Percentiles rank a stretch among this genome's conserved stretches.
phyloP scores from a whole-genome alignment of 192 early-diverging fungal genomes.

The Mycoemilia scoparia region DNA sequence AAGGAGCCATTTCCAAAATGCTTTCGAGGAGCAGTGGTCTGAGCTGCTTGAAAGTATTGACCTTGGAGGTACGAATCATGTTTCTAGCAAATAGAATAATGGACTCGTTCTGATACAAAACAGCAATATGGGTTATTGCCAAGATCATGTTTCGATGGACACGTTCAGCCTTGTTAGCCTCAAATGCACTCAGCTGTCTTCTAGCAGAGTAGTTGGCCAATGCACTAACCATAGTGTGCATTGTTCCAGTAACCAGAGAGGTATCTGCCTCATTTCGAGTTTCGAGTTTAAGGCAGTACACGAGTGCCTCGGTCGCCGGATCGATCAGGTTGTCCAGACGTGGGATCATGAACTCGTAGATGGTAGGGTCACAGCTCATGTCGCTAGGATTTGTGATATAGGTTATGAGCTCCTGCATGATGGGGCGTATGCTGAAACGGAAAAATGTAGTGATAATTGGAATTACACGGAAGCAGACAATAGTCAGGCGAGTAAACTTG shows the following conservation, averaged over 20 bases:
- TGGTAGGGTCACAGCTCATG: constrained; percentile 5
- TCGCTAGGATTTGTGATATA: constrained; percentile 15
- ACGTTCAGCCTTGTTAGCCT: constrained; percentile 6
- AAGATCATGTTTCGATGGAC: constrained; percentile 20
- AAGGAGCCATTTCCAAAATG: constrained; percentile 40
- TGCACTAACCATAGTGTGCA: constrained; percentile 19
- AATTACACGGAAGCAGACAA: constrained; percentile 21
- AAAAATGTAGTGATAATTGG: constrained; percentile 10
- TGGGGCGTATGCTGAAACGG: constrained; percentile 5
- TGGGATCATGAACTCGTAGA: not conserved
- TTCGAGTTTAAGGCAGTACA: constrained; percentile 3
- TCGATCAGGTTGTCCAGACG: constrained; percentile 6
- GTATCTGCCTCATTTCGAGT: too few relatives aligned
- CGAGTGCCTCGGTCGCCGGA: constrained; percentile 16
- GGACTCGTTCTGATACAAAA: constrained; percentile 15
- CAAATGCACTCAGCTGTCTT: too few relatives aligned
- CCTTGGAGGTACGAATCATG: constrained; percentile 41
- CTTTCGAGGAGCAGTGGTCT: constrained; percentile 33
- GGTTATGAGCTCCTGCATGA: constrained; percentile 2
- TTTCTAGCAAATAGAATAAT: constrained; percentile 41
- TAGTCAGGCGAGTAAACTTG: constrained; percentile 10
- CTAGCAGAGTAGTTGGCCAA: constrained; percentile 6
- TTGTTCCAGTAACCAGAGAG: constrained; percentile 6
- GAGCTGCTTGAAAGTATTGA: constrained; percentile 22
- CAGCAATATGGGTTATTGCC: constrained; percentile 13